These are phyloP conservation scores for Asterophora parasitica DNA, from an alignment of 768 basidiomycete genomes.

Conservation along the genomic window DNA sequence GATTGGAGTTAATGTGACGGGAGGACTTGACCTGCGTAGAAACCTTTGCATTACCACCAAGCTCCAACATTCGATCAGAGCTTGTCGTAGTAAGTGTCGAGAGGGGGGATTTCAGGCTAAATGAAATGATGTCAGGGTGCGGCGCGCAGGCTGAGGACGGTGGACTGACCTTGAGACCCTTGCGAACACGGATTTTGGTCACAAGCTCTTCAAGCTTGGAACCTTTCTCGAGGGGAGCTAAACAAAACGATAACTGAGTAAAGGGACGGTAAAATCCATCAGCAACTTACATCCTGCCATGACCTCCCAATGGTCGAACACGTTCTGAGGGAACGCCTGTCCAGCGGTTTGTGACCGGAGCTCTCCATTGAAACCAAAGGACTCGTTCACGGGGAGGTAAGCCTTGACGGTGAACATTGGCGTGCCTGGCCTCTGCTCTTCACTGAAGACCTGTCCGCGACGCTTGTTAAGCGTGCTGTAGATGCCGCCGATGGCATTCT, in stretches of 20 bases:
- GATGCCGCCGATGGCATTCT: constrained; percentile 97
- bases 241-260: not conserved
- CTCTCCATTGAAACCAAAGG: constrained; percentile 97
- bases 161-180: constrained; percentile 83
- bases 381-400: constrained; percentile 86
- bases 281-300: constrained; percentile 69
- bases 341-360: constrained; percentile 90
- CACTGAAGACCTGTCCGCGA: constrained; percentile 97
- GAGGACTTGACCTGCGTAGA: constrained; percentile 10
- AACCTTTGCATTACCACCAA: constrained; percentile 1
- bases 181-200: constrained; percentile 77
- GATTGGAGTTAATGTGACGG: constrained; percentile 5
- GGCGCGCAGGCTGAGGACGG: not conserved
- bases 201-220: constrained; percentile 88
- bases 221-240: constrained; percentile 83
- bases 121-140: constrained; percentile 4
- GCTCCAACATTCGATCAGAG: constrained; percentile 38
- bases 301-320: constrained; percentile 91
- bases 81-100: constrained; percentile 94
- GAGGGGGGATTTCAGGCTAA: constrained; percentile 81
- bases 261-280: not conserved
- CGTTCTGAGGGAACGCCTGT: constrained; percentile 97
- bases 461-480: constrained; percentile 93
- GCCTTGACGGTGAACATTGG: constrained; percentile 99
- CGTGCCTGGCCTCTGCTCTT: constrained; percentile 95